Evolutionary conservation across 78 protist species (phyloP), one percentile per base, ranked within the genome.

Genomic region (Speleostelium caveatum): DNA sequence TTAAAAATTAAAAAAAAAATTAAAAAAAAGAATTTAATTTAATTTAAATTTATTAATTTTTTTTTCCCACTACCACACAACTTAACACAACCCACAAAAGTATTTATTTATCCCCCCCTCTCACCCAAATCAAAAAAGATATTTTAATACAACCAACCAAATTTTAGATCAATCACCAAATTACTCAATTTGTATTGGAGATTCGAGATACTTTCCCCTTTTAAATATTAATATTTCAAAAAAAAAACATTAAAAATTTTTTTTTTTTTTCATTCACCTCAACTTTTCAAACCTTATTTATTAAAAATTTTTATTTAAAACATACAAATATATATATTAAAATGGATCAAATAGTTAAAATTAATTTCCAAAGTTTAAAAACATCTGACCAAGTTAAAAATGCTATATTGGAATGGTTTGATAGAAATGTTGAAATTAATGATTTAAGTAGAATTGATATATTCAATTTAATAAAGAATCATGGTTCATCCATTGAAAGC

Each of bases 351-450:
- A 6, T 78, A 32, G 30, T 68, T 16, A 78, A 56, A 66, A 65
- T 78, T 24, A 78, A 78, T 66, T 78, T 60, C 51, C 49, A 78
- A 33, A 1, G 33, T 2, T 19, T 78, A 2, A 6, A 67, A 5
- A 65, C 4, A n/a, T 22, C 8, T 5, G 65, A 78, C 32, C 67
- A 78, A 51, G 12, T 78, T 12, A 58, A 65, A 36, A 32, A 78
- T 0, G 63, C 66, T 42, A 78, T 78, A 7, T 24, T 62, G 24
- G 87, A 78, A 17, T 78, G 87, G 87, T 51, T 35, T 33, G 87
- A 78, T 24, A 62, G 41, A 33, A 28, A n/a, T 1, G 22, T 49
- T 22, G 75, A 78, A 3, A 30, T 53, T 32, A 56, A 62, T 45
- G n/a, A n/a, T 24, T 0, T 78, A 3, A 63, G n/a, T 14, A 36